Evolutionary conservation across 352 stramenopile genomes (phyloP), one percentile per base, ranked within the genome.

Genomic region (Globisporangium nunn): DNA sequence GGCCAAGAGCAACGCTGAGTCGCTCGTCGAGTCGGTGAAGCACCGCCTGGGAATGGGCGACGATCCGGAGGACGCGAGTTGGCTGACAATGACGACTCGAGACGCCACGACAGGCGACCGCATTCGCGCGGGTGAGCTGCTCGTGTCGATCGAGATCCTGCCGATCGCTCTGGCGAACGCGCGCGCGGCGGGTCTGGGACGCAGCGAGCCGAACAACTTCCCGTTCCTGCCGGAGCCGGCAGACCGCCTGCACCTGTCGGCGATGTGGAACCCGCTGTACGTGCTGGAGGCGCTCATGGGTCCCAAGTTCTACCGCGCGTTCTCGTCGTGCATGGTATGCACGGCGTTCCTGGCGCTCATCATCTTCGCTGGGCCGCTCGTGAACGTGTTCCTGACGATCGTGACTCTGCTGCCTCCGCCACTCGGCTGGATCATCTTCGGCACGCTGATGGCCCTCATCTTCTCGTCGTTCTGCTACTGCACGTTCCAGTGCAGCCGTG

Each of bases 211-310:
- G 4, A 93, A 93, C 72, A 84, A 78, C 52, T 91, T 91, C 57
- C 84, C 84, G 0, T 80, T 81, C 47, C 52, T 93, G 28, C 67
- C 81, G 5, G 78, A 90, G 52, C 84, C 84, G 18, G 80, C 78
- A 3, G 84, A 88, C 33, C 81, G 84, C 4, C 70, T 91, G 11
- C 75, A 91, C 28, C 64, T 93, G 11, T 85, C 73, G 18, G 79
- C 79, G 5, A 88, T 93, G 76, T 91, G 81, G 77, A 93, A 93
- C 59, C 84, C 84, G 31, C 71, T 87, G 43, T 81, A 88, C 58
- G 81, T 93, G 53, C 58, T 93, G 30, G 73, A 93, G 56, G 79
- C 79, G 12, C 52, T 91, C 50, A 78, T 93, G 66, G 84, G 84
- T 0, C 77, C 81, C 15, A 85, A 85, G 65, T 84, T 81, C 64